Evolutionary conservation across 768 basidiomycete species (phyloP).

Genomic region (Agaricus blazei): DNA sequence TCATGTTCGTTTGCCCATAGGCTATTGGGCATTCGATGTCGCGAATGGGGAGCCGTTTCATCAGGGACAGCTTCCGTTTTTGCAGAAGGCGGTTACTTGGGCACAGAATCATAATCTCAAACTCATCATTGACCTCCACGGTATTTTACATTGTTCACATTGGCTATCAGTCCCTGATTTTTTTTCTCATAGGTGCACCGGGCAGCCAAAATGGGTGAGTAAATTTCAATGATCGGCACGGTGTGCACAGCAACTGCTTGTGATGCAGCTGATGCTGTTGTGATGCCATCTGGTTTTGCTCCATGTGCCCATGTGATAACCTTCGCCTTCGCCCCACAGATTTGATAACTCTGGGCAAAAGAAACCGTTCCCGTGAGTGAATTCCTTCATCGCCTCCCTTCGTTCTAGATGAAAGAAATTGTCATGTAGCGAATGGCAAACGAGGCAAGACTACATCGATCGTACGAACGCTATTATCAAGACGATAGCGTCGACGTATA

Average conservation of each 20-base stretch:
- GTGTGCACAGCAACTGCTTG: background rate
- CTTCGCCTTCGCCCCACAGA: slow-evolving; percentile 26
- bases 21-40: slow-evolving; percentile 89
- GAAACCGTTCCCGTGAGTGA: slow-evolving; percentile 45
- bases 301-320: background rate
- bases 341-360: slow-evolving; percentile 81
- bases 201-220: slow-evolving; percentile 80
- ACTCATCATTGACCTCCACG: slow-evolving; percentile 75
- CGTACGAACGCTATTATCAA: slow-evolving; percentile 66
- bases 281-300: slow-evolving; percentile 6
- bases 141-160: slow-evolving; percentile 18
- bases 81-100: slow-evolving; percentile 64
- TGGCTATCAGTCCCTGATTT: slow-evolving; percentile 7
- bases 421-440: slow-evolving; percentile 57
- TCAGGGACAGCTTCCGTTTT: slow-evolving; percentile 69
- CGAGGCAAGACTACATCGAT: slow-evolving; percentile 55
- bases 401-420: background rate
- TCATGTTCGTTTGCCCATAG: slow-evolving; percentile 81
- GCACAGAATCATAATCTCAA: slow-evolving; percentile 69
- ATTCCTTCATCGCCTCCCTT: background rate
- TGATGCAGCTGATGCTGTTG: background rate
- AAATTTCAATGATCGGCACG: background rate
- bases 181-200: slow-evolving; percentile 46
- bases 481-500: slow-evolving; percentile 55
- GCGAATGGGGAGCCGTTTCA: slow-evolving; percentile 74